phyloP scores from a whole-genome alignment of 495 filamentous ascomycete species.

The Hypoxylon fragiforme region DNA sequence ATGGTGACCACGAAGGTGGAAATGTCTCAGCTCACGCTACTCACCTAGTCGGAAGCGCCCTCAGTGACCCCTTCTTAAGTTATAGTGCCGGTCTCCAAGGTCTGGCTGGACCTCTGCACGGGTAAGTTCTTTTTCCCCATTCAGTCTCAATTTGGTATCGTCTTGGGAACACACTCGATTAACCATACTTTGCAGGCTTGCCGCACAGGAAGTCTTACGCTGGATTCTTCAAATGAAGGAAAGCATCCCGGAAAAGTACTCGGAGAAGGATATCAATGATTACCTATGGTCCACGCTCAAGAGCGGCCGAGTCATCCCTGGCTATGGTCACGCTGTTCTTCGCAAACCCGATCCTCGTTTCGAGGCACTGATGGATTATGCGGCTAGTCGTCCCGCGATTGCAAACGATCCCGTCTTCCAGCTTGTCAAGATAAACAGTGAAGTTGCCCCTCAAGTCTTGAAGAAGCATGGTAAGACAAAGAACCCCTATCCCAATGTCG shows the following conservation, averaged over 20 bases:
- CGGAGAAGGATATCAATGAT: slow-evolving; percentile 73
- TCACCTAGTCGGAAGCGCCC: slow-evolving; percentile 92
- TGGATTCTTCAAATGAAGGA: slow-evolving; percentile 96
- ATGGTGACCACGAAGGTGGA: slow-evolving; percentile 97
- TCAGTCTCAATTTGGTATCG: neutral
- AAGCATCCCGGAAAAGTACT: slow-evolving; percentile 75
- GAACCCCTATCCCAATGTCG: slow-evolving; percentile 97
- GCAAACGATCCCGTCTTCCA: slow-evolving; percentile 86
- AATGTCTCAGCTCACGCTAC: slow-evolving; percentile 98
- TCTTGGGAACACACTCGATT: slow-evolving; percentile 4
- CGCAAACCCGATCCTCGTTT: slow-evolving; percentile 97
- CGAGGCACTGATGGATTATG: slow-evolving; percentile 95
- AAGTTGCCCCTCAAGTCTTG: slow-evolving; percentile 79
- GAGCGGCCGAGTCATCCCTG: slow-evolving; percentile 91
- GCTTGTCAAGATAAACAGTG: slow-evolving; percentile 83
- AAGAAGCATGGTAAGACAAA: slow-evolving; percentile 98
- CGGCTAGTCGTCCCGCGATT: slow-evolving; percentile 79
- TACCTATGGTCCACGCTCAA: slow-evolving; percentile 95
- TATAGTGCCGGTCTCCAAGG: slow-evolving; percentile 96
- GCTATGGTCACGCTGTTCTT: slow-evolving; percentile 97
- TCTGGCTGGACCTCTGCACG: slow-evolving; percentile 91
- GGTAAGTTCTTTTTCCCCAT: slow-evolving; percentile 48
- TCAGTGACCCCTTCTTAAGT: slow-evolving; percentile 92
- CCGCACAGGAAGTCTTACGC: slow-evolving; percentile 94
- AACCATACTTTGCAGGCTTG: slow-evolving; percentile 57